phyloP scores from a whole-genome alignment of 352 stramenopile genomes.

The Phytophthora pluvialis region DNA sequence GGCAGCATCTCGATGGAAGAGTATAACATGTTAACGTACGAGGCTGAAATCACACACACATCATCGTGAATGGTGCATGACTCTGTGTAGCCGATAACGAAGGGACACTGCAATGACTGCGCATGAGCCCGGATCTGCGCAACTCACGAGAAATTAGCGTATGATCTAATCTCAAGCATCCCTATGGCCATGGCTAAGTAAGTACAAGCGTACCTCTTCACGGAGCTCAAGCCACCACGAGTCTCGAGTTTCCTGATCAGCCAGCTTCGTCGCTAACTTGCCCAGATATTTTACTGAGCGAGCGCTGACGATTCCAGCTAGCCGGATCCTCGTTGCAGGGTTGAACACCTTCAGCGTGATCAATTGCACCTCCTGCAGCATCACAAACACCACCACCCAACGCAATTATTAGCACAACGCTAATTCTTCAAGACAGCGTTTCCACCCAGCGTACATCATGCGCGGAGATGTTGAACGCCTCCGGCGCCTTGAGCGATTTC shows the following conservation, averaged over 20 bases:
- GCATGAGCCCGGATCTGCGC: conserved; percentile 94
- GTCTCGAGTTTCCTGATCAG: conserved; percentile 97
- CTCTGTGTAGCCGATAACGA: conserved; percentile 97
- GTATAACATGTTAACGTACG: conserved; percentile 45
- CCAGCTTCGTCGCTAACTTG: conserved; percentile 94
- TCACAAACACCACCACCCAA: neutral
- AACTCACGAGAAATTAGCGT: neutral
- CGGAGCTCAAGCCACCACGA: conserved; percentile 98
- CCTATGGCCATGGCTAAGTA: neutral
- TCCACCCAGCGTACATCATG: conserved; percentile 61
- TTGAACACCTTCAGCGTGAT: conserved; percentile 95
- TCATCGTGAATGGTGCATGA: conserved; percentile 98
- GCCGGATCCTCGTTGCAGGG: conserved; percentile 70
- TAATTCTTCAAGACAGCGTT: neutral
- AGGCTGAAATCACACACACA: conserved; percentile 97
- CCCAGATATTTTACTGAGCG: conserved; percentile 91
- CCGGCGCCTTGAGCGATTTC: conserved; percentile 55
- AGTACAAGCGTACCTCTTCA: conserved; percentile 82
- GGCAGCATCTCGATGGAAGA: neutral
- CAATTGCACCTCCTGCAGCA: conserved; percentile 91
- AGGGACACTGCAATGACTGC: conserved; percentile 94
- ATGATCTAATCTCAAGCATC: too few species aligned
- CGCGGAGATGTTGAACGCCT: conserved; percentile 78
- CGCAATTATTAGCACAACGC: conserved; percentile 2
- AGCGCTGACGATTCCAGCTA: conserved; percentile 87